Evolutionary conservation across 257 asterid genomes (phyloP).

Genomic region (Lantana camara): DNA sequence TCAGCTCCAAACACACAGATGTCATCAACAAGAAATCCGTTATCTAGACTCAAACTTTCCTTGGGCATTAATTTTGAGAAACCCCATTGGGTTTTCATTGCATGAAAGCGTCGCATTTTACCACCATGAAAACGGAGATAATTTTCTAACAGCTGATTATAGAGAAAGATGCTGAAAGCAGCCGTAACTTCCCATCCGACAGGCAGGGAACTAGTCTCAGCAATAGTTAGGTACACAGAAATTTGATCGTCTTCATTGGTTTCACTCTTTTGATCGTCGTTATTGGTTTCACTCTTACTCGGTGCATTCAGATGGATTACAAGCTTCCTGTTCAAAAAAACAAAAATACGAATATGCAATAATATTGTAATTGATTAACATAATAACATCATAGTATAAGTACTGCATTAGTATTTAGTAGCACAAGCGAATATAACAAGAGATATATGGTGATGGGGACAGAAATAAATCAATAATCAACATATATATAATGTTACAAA

Average conservation of each 20-base stretch:
- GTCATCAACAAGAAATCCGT: background rate
- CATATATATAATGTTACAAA: too few relatives aligned
- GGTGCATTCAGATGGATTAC: background rate
- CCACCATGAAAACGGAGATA: background rate
- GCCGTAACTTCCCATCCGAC: background rate
- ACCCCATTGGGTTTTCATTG: background rate
- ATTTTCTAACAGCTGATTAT: background rate
- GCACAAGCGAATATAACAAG: too few relatives aligned
- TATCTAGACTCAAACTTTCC: background rate
- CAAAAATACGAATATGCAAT: too few relatives aligned
- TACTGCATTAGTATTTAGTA: too few relatives aligned
- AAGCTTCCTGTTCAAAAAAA: background rate
- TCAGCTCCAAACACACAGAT: background rate
- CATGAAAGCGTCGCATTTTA: background rate
- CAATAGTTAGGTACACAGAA: background rate
- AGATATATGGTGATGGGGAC: too few relatives aligned
- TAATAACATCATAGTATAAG: too few relatives aligned
- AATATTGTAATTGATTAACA: too few relatives aligned
- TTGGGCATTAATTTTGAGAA: too few relatives aligned
- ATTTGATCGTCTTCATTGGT: too few relatives aligned
- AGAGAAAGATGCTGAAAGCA: background rate
- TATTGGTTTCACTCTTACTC: too few relatives aligned
- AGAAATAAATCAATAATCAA: too few relatives aligned
- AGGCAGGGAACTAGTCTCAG: background rate
- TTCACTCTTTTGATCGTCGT: too few relatives aligned